Evolutionary conservation across 768 basidiomycete species (phyloP).

Genomic region (Lentinula sp.): DNA sequence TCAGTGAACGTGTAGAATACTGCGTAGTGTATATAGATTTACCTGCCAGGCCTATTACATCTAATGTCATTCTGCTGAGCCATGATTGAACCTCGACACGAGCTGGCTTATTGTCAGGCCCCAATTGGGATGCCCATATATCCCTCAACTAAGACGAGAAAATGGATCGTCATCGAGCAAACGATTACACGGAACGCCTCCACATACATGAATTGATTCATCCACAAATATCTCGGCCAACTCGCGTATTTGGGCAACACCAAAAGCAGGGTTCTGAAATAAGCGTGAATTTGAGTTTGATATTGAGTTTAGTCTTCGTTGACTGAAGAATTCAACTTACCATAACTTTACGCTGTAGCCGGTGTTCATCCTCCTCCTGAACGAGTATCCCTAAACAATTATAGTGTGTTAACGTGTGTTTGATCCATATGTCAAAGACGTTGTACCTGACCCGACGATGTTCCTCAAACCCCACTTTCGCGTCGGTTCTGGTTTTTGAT

Average conservation of each 20-base stretch:
- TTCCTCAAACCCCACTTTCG: constrained; percentile 16
- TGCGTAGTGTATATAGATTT: not conserved
- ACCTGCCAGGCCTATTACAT: constrained; percentile 38
- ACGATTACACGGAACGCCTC: not conserved
- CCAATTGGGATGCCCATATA: constrained; percentile 19
- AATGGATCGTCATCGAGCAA: not conserved
- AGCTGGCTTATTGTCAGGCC: constrained; percentile 10
- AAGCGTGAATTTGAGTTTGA: not conserved
- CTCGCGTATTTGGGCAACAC: constrained; percentile 32
- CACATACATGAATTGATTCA: constrained; percentile 26
- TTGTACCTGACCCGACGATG: constrained; percentile 28
- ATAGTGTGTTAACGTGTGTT: not conserved
- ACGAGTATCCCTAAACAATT: constrained; percentile 38
- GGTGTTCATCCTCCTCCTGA: constrained; percentile 42
- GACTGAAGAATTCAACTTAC: constrained; percentile 12
- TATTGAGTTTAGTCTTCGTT: not conserved
- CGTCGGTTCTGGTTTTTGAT: constrained; percentile 30
- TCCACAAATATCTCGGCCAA: constrained; percentile 29
- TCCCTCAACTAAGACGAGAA: constrained; percentile 23
- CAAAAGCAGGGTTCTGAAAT: constrained; percentile 41
- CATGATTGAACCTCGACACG: constrained; percentile 25
- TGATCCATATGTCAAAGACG: not conserved
- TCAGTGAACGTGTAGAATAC: not conserved
- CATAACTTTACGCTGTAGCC: constrained; percentile 39
- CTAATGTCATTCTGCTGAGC: constrained; percentile 29